Percentiles rank a stretch among this genome's conserved stretches.
Evolutionary conservation across 495 filamentous ascomycete species (phyloP).

Genomic region (Umbilicaria muhlenbergii): DNA sequence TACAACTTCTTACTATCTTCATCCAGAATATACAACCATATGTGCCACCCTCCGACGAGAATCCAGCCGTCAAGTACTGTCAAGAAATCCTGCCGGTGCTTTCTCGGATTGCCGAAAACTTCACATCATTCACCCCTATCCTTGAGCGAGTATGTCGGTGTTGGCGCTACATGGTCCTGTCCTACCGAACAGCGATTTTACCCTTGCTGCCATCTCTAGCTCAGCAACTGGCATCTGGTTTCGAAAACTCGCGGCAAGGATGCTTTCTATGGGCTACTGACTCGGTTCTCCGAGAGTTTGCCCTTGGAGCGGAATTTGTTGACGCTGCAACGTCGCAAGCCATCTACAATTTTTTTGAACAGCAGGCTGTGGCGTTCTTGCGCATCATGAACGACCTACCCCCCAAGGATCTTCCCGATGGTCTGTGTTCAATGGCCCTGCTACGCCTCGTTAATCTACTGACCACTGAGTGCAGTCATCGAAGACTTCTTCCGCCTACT

Average conservation of each 20-base stretch:
- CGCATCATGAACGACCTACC: slow-evolving; percentile 73
- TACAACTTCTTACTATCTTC: slow-evolving; percentile 85
- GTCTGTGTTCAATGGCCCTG: slow-evolving; percentile 22
- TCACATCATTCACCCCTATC: slow-evolving; percentile 69
- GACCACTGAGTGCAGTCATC: slow-evolving; percentile 46
- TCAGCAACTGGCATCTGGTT: slow-evolving; percentile 70
- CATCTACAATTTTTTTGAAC: slow-evolving; percentile 89
- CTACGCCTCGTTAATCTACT: slow-evolving; percentile 1
- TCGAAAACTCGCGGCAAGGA: slow-evolving; percentile 73
- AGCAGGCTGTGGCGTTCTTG: slow-evolving; percentile 76
- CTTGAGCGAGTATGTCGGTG: slow-evolving; percentile 86
- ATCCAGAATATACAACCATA: slow-evolving; percentile 66
- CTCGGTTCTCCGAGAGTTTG: slow-evolving; percentile 88
- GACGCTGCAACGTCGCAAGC: slow-evolving; percentile 66
- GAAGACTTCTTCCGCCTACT: slow-evolving; percentile 96
- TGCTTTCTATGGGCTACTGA: slow-evolving; percentile 97
- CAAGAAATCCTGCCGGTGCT: slow-evolving; percentile 81
- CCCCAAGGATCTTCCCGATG: slow-evolving; percentile 78
- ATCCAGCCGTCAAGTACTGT: slow-evolving; percentile 93
- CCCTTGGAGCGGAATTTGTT: slow-evolving; percentile 73
- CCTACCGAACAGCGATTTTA: slow-evolving; percentile 76
- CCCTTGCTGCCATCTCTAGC: slow-evolving; percentile 75
- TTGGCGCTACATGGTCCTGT: slow-evolving; percentile 92
- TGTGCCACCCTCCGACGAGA: slow-evolving; percentile 51
- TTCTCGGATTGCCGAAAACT: slow-evolving; percentile 68